Conservation (phyloP, 1,139 yeast species). For the Yamadazyma diddensiae region DNA sequence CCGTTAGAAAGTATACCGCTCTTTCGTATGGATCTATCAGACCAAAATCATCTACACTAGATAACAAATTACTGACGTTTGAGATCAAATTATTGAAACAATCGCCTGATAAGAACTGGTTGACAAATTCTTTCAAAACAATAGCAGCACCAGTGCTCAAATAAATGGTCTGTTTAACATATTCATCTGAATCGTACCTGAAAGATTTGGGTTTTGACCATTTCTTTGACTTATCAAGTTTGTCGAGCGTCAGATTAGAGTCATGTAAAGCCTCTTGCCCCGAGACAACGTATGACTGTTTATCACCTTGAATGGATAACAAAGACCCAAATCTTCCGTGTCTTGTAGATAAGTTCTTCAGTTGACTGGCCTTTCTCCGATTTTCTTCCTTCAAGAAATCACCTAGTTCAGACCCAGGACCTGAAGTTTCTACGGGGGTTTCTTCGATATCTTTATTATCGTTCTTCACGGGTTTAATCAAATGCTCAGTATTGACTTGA, state of each 20-base stretch:
- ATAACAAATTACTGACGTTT: slow-evolving; percentile 45
- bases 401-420: slow-evolving; percentile 35
- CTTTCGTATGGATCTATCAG: slow-evolving; percentile 35
- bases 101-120: slow-evolving; percentile 60
- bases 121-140: slow-evolving; percentile 48
- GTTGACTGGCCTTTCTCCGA: slow-evolving; percentile 47
- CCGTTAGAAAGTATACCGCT: slow-evolving; percentile 54
- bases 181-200: slow-evolving; percentile 45
- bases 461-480: slow-evolving; percentile 1
- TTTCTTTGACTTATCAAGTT: slow-evolving; percentile 63
- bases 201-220: slow-evolving; percentile 54
- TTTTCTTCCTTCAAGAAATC: slow-evolving; percentile 59
- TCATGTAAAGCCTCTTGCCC: slow-evolving; percentile 68
- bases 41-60: slow-evolving; percentile 39
- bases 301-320: slow-evolving; percentile 61
- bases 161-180: slow-evolving; percentile 26
- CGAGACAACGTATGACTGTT: slow-evolving; percentile 61
- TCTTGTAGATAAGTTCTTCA: slow-evolving; percentile 59
- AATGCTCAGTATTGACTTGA: slow-evolving; percentile 44
- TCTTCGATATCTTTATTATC: slow-evolving; percentile 5
- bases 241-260: slow-evolving; percentile 46
- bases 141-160: slow-evolving; percentile 27
- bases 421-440: slow-evolving; percentile 3
- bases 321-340: slow-evolving; percentile 93
- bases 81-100: slow-evolving; percentile 69